phyloP scores from a whole-genome alignment of 768 basidiomycete genomes.

The Clathrus columnatus region DNA sequence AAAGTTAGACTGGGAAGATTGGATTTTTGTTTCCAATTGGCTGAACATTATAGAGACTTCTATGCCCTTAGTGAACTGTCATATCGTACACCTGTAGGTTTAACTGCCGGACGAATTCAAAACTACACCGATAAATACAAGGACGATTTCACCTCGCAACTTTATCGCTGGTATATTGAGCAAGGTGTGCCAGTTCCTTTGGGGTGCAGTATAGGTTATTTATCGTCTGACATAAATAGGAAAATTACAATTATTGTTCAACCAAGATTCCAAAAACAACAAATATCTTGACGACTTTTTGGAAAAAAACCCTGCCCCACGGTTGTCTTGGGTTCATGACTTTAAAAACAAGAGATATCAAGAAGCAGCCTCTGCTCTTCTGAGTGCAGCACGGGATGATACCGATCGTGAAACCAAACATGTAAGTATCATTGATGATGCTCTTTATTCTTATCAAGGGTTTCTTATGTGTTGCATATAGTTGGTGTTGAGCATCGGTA shows the following conservation, averaged over 20 bases:
- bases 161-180: slow-evolving; percentile 91
- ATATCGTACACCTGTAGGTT: slow-evolving; percentile 34
- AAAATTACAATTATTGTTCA: slow-evolving; percentile 74
- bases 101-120: slow-evolving; percentile 47
- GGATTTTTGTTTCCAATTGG: slow-evolving; percentile 67
- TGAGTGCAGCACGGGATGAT: slow-evolving; percentile 50
- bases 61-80: slow-evolving; percentile 77
- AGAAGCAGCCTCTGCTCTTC: slow-evolving; percentile 53
- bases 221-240: slow-evolving; percentile 37
- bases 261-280: slow-evolving; percentile 55
- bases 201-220: background rate
- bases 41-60: slow-evolving; percentile 84
- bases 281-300: slow-evolving; percentile 70
- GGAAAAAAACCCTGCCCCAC: slow-evolving; percentile 42
- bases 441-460: background rate
- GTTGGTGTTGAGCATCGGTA: slow-evolving; percentile 89
- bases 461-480: slow-evolving; percentile 32
- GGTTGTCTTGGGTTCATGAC: slow-evolving; percentile 84
- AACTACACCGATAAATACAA: slow-evolving; percentile 70
- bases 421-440: slow-evolving; percentile 32
- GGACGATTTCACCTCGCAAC: slow-evolving; percentile 76
- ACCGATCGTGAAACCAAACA: slow-evolving; percentile 63
- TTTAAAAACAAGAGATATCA: slow-evolving; percentile 60
- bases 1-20: slow-evolving; percentile 60
- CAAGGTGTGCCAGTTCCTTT: slow-evolving; percentile 45